Evolutionary conservation across 805 yeast species (phyloP).

Genomic region (Candida sakaeoensis): DNA sequence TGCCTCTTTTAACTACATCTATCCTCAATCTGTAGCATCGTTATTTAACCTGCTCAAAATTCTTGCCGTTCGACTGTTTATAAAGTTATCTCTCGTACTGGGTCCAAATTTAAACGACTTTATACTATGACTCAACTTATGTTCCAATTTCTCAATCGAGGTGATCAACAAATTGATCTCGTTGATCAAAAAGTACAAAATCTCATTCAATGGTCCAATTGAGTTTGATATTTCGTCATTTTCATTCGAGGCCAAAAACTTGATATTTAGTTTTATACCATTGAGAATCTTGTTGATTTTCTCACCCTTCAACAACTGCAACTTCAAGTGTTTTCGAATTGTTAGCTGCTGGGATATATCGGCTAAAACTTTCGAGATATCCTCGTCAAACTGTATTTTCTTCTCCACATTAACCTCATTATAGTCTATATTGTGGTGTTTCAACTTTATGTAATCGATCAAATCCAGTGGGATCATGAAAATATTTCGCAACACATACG

Average conservation of each 20-base stretch:
- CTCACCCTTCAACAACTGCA: constrained; percentile 36
- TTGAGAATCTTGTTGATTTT: constrained; percentile 29
- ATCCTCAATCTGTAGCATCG: too few species aligned
- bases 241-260: constrained; percentile 18
- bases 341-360: constrained; percentile 43
- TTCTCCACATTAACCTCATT: constrained; percentile 1
- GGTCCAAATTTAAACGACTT: constrained; percentile 20
- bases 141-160: constrained; percentile 23
- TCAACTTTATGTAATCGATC: constrained; percentile 56
- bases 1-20: too few species aligned
- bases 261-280: constrained; percentile 27
- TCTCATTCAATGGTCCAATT: constrained; percentile 46
- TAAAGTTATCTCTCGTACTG: constrained; percentile 36
- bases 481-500: constrained; percentile 75
- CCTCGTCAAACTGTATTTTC: constrained; percentile 20
- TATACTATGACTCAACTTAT: constrained; percentile 21
- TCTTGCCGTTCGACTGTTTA: constrained; percentile 26
- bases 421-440: constrained; percentile 52
- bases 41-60: too few species aligned
- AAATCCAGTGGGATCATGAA: constrained; percentile 66
- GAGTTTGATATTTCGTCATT: constrained; percentile 22
- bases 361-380: constrained; percentile 29
- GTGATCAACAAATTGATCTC: constrained; percentile 39
- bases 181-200: constrained; percentile 40
- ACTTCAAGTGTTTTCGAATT: constrained; percentile 37